Percentiles rank a stretch among this genome's conserved stretches.
These are phyloP conservation scores for Nannochloris sp. DNA, from an alignment of 139 green algal species.

Conservation along the genomic window DNA sequence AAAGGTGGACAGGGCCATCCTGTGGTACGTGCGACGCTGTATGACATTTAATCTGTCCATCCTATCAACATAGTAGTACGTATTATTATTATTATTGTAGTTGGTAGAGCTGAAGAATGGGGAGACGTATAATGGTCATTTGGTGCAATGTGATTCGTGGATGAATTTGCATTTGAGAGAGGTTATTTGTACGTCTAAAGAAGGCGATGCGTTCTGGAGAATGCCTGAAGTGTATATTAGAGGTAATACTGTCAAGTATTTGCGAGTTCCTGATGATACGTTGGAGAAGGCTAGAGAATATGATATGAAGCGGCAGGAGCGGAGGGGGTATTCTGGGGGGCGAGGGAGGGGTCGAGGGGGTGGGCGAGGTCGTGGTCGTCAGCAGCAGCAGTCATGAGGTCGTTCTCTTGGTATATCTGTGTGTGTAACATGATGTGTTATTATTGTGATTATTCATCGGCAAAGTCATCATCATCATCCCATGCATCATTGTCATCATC, in stretches of 20 bases:
- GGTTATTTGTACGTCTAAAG: slow-evolving; percentile 97
- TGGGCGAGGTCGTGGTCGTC: slow-evolving; percentile 7
- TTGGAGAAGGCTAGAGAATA: slow-evolving; percentile 85
- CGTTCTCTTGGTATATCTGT: neutral
- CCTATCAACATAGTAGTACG: no score
- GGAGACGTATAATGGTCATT: slow-evolving; percentile 97
- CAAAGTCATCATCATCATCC: no score
- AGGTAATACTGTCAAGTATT: slow-evolving; percentile 98
- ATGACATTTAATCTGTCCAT: no score
- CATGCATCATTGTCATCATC: no score
- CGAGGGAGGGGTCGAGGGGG: slow-evolving; percentile 22
- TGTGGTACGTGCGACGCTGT: slow-evolving; percentile 48
- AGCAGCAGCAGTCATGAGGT: slow-evolving; percentile 2
- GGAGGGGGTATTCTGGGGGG: slow-evolving; percentile 16
- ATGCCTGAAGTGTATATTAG: slow-evolving; percentile 92
- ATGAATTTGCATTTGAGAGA: slow-evolving; percentile 98
- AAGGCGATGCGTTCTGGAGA: slow-evolving; percentile 91
- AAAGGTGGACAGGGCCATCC: slow-evolving; percentile 75
- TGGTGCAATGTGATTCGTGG: slow-evolving; percentile 94
- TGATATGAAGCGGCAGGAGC: slow-evolving; percentile 39
- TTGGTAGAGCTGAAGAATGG: slow-evolving; percentile 97
- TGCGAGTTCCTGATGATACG: slow-evolving; percentile 93
- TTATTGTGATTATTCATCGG: no score
- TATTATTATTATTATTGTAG: slow-evolving; percentile 33
- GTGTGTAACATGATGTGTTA: no score